Evolutionary conservation across 2,329 filamentous ascomycete species (phyloP).

Genomic region (Xylariales sp.): DNA sequence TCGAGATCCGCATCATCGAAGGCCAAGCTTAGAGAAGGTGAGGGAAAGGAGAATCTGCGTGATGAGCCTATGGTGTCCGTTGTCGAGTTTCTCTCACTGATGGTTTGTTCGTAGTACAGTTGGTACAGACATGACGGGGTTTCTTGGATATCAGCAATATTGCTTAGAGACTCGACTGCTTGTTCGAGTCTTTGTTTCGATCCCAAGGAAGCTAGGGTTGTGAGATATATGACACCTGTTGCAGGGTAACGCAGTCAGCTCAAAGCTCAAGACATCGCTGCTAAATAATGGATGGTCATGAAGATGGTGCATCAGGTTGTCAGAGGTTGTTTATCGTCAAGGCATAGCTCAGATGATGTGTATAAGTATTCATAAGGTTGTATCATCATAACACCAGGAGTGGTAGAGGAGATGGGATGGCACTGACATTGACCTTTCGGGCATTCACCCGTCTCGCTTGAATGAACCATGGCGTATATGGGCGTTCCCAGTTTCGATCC

Average conservation of each 20-base stretch:
- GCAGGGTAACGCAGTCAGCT: constrained; percentile 4
- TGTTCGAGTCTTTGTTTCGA: constrained; percentile 26
- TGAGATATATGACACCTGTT: constrained; percentile 33
- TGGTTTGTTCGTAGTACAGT: constrained; percentile 51
- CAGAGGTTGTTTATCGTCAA: constrained; percentile 86
- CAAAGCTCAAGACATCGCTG: background rate
- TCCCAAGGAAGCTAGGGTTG: constrained; percentile 29
- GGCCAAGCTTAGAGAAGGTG: constrained; percentile 59
- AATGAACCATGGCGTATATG: constrained; percentile 66
- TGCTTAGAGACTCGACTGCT: constrained; percentile 20
- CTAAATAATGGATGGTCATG: constrained; percentile 11
- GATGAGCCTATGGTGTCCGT: constrained; percentile 30
- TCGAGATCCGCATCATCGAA: constrained; percentile 69
- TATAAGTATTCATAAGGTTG: constrained; percentile 89
- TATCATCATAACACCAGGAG: constrained; percentile 73
- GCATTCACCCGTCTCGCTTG: constrained; percentile 89
- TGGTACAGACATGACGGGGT: constrained; percentile 39
- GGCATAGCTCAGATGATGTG: constrained; percentile 96
- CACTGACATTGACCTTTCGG: constrained; percentile 87
- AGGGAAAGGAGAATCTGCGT: constrained; percentile 50
- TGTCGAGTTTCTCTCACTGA: constrained; percentile 20
- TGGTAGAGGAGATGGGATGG: too few relatives aligned
- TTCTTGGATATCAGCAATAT: constrained; percentile 11
- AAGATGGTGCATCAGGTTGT: constrained; percentile 69
- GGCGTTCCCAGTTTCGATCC: constrained; percentile 37